A percentile compares a stretch with the other conserved stretches of the same genome.
Evolutionary conservation across 2,329 filamentous ascomycete species (phyloP).

Genomic region (Colletotrichum graminicola): DNA sequence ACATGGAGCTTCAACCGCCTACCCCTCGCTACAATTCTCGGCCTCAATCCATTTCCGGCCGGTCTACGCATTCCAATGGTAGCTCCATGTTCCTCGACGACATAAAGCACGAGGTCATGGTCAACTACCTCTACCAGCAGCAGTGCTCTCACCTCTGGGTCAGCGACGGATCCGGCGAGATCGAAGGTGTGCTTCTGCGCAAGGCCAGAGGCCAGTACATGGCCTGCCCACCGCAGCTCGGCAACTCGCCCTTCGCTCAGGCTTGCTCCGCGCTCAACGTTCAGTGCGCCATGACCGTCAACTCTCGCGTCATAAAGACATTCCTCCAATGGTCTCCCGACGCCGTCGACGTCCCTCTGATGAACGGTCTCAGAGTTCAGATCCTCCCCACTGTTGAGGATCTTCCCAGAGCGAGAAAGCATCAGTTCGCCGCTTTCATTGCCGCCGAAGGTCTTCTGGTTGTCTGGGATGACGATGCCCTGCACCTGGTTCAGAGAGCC

Average conservation of each 20-base stretch:
- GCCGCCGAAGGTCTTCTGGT: constrained; percentile 77
- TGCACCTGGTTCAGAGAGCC: constrained; percentile 76
- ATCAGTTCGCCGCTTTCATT: constrained; percentile 85
- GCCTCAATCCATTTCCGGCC: constrained; percentile 64
- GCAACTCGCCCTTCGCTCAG: constrained; percentile 71
- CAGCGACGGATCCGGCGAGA: constrained; percentile 73
- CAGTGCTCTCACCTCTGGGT: constrained; percentile 83
- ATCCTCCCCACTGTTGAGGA: constrained; percentile 80
- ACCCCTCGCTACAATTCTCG: constrained; percentile 63
- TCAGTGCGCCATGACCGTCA: constrained; percentile 85
- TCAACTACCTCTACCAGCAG: constrained; percentile 85
- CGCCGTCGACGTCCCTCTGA: constrained; percentile 79
- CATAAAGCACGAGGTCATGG: constrained; percentile 86
- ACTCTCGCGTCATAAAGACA: constrained; percentile 82
- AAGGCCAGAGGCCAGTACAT: constrained; percentile 78
- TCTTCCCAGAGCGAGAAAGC: constrained; percentile 77
- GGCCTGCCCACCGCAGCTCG: constrained; percentile 76
- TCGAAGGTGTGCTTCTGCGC: constrained; percentile 79
- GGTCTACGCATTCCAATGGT: constrained; percentile 59
- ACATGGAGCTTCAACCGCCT: constrained; percentile 64
- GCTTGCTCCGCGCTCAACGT: constrained; percentile 79
- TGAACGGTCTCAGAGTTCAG: constrained; percentile 82
- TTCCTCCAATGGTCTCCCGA: constrained; percentile 80
- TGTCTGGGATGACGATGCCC: constrained; percentile 86
- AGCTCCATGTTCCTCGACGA: constrained; percentile 74